Conservation (phyloP, 441 rosid genomes). For the Brassica hybrid region DNA sequence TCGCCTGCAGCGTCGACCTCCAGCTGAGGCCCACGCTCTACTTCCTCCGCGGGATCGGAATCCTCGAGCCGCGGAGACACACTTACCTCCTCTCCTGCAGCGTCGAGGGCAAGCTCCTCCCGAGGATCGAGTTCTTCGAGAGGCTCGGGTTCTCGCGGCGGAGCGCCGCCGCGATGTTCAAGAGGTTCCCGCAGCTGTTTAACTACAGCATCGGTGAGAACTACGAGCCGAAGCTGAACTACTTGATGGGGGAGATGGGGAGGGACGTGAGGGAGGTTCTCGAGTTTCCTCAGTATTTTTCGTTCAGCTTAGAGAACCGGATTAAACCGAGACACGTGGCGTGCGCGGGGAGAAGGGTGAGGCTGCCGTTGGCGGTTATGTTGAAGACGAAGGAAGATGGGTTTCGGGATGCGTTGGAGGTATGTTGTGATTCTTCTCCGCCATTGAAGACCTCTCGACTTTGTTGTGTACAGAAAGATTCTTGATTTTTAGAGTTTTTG, state of each 20-base stretch:
- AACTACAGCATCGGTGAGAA: conserved; percentile 73
- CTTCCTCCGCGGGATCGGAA: conserved; percentile 82
- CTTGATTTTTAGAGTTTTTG: conserved; percentile 42
- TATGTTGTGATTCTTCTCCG: conserved; percentile 68
- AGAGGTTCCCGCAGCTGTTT: conserved; percentile 80
- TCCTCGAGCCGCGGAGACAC: conserved; percentile 63
- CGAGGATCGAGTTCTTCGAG: conserved; percentile 68
- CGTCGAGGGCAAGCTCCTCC: conserved; percentile 73
- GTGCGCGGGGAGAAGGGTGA: conserved; percentile 73
- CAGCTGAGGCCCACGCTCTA: conserved; percentile 77
- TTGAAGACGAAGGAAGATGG: conserved; percentile 65
- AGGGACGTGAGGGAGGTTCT: conserved; percentile 77
- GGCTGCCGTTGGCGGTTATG: conserved; percentile 65
- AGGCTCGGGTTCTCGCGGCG: conserved; percentile 62
- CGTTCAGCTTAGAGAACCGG: conserved; percentile 85
- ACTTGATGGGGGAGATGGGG: conserved; percentile 78
- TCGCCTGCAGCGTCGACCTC: conserved; percentile 64
- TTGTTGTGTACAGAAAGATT: conserved; percentile 52
- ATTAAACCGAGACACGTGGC: conserved; percentile 76
- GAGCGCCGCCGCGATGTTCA: conserved; percentile 62
- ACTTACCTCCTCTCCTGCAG: conserved; percentile 78
- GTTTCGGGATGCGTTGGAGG: conserved; percentile 62
- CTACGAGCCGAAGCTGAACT: conserved; percentile 69
- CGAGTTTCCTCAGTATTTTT: conserved; percentile 84
- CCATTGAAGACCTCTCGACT: conserved; percentile 68